A percentile compares a stretch with the other conserved stretches of the same genome.
phyloP scores from a whole-genome alignment of 2,329 filamentous ascomycete species.

The Epichloe coenophiala region DNA sequence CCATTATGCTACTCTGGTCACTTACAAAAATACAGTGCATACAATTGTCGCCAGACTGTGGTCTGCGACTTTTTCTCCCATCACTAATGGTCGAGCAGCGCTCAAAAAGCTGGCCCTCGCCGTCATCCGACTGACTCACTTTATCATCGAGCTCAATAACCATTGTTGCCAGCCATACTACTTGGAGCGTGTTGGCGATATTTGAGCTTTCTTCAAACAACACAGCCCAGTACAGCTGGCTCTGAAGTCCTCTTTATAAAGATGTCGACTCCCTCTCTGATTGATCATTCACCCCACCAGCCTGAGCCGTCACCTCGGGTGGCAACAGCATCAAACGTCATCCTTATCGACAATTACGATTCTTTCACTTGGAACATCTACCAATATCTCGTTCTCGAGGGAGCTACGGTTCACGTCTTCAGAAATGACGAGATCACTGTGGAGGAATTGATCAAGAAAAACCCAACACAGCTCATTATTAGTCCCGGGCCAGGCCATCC shows the following conservation, averaged over 20 bases:
- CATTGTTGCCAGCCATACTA: background rate
- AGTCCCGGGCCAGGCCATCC: constrained; percentile 94
- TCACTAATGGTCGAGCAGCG: background rate
- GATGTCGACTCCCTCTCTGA: constrained; percentile 37
- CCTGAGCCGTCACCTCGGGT: constrained; percentile 61
- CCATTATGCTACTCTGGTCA: too few relatives aligned
- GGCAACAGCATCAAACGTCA: constrained; percentile 71
- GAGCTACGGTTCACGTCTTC: constrained; percentile 77
- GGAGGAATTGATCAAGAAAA: constrained; percentile 67
- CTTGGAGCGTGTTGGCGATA: background rate
- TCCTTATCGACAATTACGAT: constrained; percentile 98
- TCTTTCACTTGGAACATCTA: constrained; percentile 99
- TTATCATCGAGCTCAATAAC: background rate
- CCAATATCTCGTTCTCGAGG: constrained; percentile 94
- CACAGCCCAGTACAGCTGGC: background rate
- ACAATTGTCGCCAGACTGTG: background rate
- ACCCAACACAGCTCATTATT: constrained; percentile 86
- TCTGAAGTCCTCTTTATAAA: constrained; percentile 1
- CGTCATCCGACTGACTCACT: background rate
- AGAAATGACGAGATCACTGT: constrained; percentile 86
- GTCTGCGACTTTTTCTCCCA: background rate
- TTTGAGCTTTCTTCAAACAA: background rate
- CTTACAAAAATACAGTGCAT: background rate
- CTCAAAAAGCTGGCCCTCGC: background rate
- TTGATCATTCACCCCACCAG: constrained; percentile 80